Conservation (phyloP, 345 rosid genomes). For the Eucalyptus cloeziana region DNA sequence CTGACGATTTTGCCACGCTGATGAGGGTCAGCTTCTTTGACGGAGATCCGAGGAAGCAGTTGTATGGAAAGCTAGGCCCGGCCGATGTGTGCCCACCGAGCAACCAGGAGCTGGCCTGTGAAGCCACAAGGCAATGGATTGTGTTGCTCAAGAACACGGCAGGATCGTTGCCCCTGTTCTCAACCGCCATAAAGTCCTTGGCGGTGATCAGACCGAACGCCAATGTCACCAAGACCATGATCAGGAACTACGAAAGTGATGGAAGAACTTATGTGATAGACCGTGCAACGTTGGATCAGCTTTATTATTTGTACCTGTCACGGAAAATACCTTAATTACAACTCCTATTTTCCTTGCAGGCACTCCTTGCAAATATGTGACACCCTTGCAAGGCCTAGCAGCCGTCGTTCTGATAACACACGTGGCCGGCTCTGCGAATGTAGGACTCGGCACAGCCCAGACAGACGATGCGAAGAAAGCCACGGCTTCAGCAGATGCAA, state of each 20-base stretch:
- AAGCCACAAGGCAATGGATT: constrained; percentile 90
- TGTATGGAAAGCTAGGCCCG: constrained; percentile 67
- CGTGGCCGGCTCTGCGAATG: constrained; percentile 51
- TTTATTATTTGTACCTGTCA: not conserved
- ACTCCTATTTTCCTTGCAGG: constrained; percentile 18
- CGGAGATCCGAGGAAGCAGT: constrained; percentile 68
- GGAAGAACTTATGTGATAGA: not conserved
- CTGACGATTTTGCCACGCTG: constrained; percentile 73
- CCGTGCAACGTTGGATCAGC: not conserved
- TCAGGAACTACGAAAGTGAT: constrained; percentile 82
- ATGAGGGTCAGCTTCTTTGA: constrained; percentile 96
- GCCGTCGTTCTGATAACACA: constrained; percentile 42
- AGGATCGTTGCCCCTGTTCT: constrained; percentile 54
- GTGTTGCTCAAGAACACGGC: constrained; percentile 63
- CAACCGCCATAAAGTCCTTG: constrained; percentile 32
- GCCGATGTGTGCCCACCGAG: constrained; percentile 61
- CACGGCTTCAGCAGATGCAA: constrained; percentile 60
- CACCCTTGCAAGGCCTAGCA: constrained; percentile 72
- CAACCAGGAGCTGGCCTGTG: constrained; percentile 69
- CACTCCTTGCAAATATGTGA: constrained; percentile 67
- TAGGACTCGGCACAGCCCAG: constrained; percentile 46
- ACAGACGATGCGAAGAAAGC: constrained; percentile 38
- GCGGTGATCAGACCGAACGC: constrained; percentile 92
- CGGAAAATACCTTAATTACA: not conserved
- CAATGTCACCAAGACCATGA: constrained; percentile 84